Evolutionary conservation across 805 yeast genomes (phyloP).

Genomic region (Cyberlindnera misumaiensis): DNA sequence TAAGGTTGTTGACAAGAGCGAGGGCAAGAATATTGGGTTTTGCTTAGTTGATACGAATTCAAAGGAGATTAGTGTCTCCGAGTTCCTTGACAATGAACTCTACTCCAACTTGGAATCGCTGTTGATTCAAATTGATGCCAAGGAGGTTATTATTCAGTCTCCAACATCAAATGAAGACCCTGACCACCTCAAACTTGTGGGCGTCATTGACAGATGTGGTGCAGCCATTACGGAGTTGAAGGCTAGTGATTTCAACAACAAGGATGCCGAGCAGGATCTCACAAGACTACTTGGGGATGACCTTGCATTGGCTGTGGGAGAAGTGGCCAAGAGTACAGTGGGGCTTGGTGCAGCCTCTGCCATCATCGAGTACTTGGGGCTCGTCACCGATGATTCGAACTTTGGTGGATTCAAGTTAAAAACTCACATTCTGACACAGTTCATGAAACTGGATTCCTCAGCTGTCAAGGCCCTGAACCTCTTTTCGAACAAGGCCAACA

Average conservation of each 20-base stretch:
- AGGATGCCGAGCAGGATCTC: slow-evolving; percentile 74
- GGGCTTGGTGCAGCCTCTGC: slow-evolving; percentile 66
- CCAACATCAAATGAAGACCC: slow-evolving; percentile 33
- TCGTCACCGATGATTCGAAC: slow-evolving; percentile 50
- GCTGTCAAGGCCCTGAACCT: slow-evolving; percentile 84
- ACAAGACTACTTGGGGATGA: slow-evolving; percentile 59
- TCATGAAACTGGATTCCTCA: slow-evolving; percentile 85
- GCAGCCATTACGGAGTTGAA: slow-evolving; percentile 60
- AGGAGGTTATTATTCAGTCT: slow-evolving; percentile 65
- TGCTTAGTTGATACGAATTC: slow-evolving; percentile 71
- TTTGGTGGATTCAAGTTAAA: slow-evolving; percentile 50
- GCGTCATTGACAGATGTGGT: slow-evolving; percentile 73
- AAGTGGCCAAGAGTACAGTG: slow-evolving; percentile 38
- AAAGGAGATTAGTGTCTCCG: slow-evolving; percentile 61
- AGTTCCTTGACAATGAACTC: slow-evolving; percentile 81
- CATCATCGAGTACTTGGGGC: slow-evolving; percentile 57
- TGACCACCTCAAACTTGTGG: slow-evolving; percentile 58
- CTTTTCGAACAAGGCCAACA: slow-evolving; percentile 32
- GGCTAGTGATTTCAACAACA: slow-evolving; percentile 49
- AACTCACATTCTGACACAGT: slow-evolving; percentile 67
- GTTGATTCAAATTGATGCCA: slow-evolving; percentile 81
- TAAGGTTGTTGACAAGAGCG: slow-evolving; percentile 27
- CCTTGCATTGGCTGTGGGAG: slow-evolving; percentile 47
- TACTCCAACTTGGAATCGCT: slow-evolving; percentile 82
- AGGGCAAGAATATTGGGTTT: slow-evolving; percentile 58